These are phyloP conservation scores for Crassisporium funariophilum DNA, from an alignment of 768 basidiomycete species.

Conservation along the genomic window DNA sequence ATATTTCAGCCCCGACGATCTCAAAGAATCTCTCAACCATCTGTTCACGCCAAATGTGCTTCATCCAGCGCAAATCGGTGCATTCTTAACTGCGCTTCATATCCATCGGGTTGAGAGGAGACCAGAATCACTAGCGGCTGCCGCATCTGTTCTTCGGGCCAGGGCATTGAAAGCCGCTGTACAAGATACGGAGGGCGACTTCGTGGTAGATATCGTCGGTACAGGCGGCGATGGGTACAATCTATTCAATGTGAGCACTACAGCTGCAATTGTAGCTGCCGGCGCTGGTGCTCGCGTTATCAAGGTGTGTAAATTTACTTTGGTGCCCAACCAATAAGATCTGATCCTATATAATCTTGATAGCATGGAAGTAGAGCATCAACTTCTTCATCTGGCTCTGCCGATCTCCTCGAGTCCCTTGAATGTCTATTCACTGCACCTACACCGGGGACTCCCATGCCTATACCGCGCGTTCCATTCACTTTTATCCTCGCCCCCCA, in stretches of 20 bases:
- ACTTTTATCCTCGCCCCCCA: conserved; percentile 93
- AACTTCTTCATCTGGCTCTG: conserved; percentile 92
- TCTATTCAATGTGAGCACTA: conserved; percentile 96
- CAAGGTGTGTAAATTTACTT: conserved; percentile 58
- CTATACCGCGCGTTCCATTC: conserved; percentile 75
- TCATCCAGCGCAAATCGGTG: conserved; percentile 78
- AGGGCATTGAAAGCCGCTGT: conserved; percentile 67
- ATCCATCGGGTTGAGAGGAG: conserved; percentile 75
- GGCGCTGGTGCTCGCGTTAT: conserved; percentile 92
- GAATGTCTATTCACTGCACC: conserved; percentile 75
- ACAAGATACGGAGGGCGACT: conserved; percentile 62
- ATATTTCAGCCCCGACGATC: conserved; percentile 77
- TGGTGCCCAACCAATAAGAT: neutral
- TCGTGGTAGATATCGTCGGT: conserved; percentile 80
- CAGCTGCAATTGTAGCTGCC: conserved; percentile 91
- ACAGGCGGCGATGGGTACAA: conserved; percentile 96
- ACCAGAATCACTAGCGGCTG: conserved; percentile 76
- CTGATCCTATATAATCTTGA: neutral
- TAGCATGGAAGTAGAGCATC: conserved; percentile 92
- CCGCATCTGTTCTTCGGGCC: conserved; percentile 72
- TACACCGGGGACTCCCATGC: conserved; percentile 53
- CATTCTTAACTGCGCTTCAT: conserved; percentile 87
- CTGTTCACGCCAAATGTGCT: conserved; percentile 67
- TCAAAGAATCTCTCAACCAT: conserved; percentile 72
- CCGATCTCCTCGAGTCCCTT: conserved; percentile 86